Base-by-base conservation (phyloP, 1,139 yeast species). In the Blastobotrys indianensis region DNA sequence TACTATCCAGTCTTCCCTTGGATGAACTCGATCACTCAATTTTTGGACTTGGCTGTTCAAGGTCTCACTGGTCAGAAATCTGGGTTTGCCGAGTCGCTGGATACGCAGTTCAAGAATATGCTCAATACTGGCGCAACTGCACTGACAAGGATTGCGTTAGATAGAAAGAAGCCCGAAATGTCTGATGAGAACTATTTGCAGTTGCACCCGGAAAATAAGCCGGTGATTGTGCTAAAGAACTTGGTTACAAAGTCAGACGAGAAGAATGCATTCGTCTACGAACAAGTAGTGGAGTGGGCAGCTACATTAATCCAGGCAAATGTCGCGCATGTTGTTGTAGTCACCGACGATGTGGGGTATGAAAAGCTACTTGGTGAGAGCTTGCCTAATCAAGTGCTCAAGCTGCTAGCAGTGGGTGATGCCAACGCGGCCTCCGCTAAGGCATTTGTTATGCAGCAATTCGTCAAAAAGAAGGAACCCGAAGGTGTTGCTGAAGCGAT, bases 1-100 rank as follows among this genome's bases (percentile, higher is more conserved):
- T 92, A 92, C 64, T 86, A 78, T 69, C 98, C 98, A 0, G 82
- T 87, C 2, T 92, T 92, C 63, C 85, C 96, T 9, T 92, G 97
- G 96, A 70, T 90, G 52, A 87, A 86, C 61, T 77, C 85, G 4
- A 69, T 90, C 20, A 79, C 95, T 0, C 79, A 80, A 51, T 82
- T 88, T 51, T 69, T 87, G 45, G 98, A 92, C 65, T 74, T 94
- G 56, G 88, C 82, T 46, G 85, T 85, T 12, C 95, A 87, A 62
- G 92, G 97, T 46, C 63, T 92, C 39, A 88, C 96, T 1, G 98
- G 98, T 0, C 97, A 88, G 63, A 87, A 87, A 59, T 83, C 96
- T 1, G 97, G 97, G 0, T 72, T 92, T 46, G 79, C 94, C 29
- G 97, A 92, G 62, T 72, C 87, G 1, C 81, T 81, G 50, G 97